A percentile compares a stretch with the other conserved stretches of the same genome.
phyloP scores from a whole-genome alignment of 257 asterid genomes.

The Primulina tabacum region DNA sequence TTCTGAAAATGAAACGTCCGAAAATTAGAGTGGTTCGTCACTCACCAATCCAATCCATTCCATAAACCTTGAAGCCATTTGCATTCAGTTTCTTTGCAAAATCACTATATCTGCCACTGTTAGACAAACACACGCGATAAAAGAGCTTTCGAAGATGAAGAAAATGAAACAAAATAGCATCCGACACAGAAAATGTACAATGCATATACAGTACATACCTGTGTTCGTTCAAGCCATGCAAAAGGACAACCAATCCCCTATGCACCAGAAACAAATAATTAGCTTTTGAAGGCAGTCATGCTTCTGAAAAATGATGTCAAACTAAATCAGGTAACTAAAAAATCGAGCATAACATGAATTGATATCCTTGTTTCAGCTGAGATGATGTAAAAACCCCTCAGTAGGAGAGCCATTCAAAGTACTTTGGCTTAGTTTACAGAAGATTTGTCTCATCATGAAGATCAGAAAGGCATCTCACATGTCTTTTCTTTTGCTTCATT shows the following conservation, averaged over 20 bases:
- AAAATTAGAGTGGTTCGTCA: slow-evolving; percentile 15
- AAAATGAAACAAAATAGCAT: neutral
- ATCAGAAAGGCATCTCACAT: neutral
- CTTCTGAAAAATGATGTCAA: neutral
- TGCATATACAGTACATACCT: slow-evolving; percentile 38
- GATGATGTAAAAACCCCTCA: neutral
- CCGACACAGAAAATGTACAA: neutral
- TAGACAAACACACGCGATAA: neutral
- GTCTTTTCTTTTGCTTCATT: neutral
- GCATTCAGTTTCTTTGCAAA: slow-evolving; percentile 80
- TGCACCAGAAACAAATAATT: slow-evolving; percentile 20
- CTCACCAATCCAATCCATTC: slow-evolving; percentile 99
- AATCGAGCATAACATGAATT: neutral
- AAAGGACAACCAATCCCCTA: slow-evolving; percentile 74
- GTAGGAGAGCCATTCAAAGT: neutral
- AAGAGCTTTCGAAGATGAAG: neutral
- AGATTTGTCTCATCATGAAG: neutral
- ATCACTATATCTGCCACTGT: slow-evolving; percentile 75
- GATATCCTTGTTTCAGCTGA: neutral
- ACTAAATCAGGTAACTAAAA: neutral
- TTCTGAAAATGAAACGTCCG: slow-evolving; percentile 3
- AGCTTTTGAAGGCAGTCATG: neutral
- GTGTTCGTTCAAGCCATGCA: slow-evolving; percentile 91
- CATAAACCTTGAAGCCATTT: slow-evolving; percentile 85
- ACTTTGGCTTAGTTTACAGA: neutral